Percentiles rank a stretch among this genome's conserved stretches.
Evolutionary conservation across 768 basidiomycete species (phyloP).

Genomic region (Boletus vinaceobasis): DNA sequence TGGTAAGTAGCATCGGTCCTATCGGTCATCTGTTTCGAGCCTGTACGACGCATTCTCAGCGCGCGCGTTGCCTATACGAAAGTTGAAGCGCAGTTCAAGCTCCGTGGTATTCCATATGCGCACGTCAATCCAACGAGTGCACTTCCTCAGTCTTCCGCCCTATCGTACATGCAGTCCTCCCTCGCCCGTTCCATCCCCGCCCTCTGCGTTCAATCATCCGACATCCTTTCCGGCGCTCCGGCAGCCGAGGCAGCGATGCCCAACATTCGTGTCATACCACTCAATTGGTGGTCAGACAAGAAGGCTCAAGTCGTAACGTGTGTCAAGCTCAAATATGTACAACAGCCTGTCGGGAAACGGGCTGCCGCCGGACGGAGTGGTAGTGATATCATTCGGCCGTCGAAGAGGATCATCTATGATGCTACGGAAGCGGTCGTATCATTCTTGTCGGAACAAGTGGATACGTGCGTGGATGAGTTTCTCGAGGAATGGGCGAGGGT

Average conservation of each 20-base stretch:
- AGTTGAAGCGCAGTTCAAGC: slow-evolving; percentile 84
- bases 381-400: slow-evolving; percentile 68
- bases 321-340: slow-evolving; percentile 87
- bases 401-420: slow-evolving; percentile 87
- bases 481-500: slow-evolving; percentile 90
- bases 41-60: slow-evolving; percentile 35
- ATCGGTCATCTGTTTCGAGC: not conserved
- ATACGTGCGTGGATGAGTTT: slow-evolving; percentile 87
- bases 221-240: slow-evolving; percentile 78
- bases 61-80: slow-evolving; percentile 89
- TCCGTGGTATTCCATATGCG: slow-evolving; percentile 72
- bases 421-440: slow-evolving; percentile 85
- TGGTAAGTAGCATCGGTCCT: slow-evolving; percentile 49
- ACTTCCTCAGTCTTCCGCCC: slow-evolving; percentile 40
- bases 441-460: slow-evolving; percentile 82
- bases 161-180: slow-evolving; percentile 64
- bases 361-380: slow-evolving; percentile 50
- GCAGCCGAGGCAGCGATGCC: slow-evolving; percentile 92
- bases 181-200: slow-evolving; percentile 77
- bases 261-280: slow-evolving; percentile 82
- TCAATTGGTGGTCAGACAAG: slow-evolving; percentile 89
- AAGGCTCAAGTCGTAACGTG: slow-evolving; percentile 82
- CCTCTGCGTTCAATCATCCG: slow-evolving; percentile 75
- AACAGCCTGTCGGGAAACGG: slow-evolving; percentile 74
- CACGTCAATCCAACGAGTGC: slow-evolving; percentile 61